Base-by-base conservation (phyloP, 1,284 basidiomycete genomes). In the Coniferiporia sulphurascens region DNA sequence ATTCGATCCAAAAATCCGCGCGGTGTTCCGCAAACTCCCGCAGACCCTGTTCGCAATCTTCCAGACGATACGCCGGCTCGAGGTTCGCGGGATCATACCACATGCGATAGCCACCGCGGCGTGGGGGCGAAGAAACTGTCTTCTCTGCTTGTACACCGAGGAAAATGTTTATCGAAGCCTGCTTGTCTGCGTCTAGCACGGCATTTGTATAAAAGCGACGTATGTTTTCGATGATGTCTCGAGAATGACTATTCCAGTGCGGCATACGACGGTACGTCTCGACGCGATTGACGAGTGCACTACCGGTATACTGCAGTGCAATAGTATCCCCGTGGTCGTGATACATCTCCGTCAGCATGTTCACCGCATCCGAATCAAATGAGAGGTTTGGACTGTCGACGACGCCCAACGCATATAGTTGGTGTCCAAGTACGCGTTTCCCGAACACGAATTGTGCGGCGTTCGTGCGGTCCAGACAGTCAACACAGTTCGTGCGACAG, bases 291-390 rank as follows among this genome's bases (percentile, higher is more conserved):
- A 99, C 96, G 5, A 99, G 83, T 0, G 95, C 95, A 68, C 93
- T 95, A 1, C 95, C 95, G 0, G 94, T 97, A 69, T 98, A 98
- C 70, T 99, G 97, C 67, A 98, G 79, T 0, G 97, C 96, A 60
- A 99, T 87, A 92, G 92, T 95, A 67, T 97, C 94, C 1, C 94
- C 93, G 67, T 95, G 93, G 71, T 97, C 93, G 70, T 98, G 95
- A 72, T 98, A 99, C 95, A 99, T 98, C 73, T 98, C 95, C 0
- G 95, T 99, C 65, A 99, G 72, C 85, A 99, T 95, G 71, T 97
- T 94, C 52, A 97, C 91, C 0, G 94, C 95, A 70, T 98, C 96
- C 9, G 91, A 95, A 66, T 98, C 95, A 70, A 98, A 98, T 0
- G 88, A 85, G 22, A 99, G 77, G 65, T 91, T 86, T 0, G 96